Evolutionary conservation across 2,329 filamentous ascomycete genomes (phyloP).

Genomic region (Scedosporium boydii): DNA sequence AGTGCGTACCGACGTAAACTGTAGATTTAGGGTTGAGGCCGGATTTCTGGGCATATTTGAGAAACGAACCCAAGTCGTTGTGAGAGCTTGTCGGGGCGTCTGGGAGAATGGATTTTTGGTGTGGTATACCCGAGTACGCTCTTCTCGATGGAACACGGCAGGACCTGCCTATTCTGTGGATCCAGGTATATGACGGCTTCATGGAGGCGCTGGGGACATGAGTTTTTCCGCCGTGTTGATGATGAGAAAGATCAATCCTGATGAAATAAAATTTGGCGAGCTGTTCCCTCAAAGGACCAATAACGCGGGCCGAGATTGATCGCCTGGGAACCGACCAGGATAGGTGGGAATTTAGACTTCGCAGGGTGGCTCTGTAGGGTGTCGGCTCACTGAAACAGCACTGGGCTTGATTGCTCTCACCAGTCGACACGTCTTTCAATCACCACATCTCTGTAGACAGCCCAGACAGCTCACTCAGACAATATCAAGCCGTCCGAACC

Average conservation of each 20-base stretch:
- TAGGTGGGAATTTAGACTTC: not conserved
- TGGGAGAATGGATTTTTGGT: constrained; percentile 17
- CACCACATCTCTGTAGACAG: not conserved
- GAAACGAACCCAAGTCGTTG: constrained; percentile 53
- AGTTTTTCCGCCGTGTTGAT: not conserved
- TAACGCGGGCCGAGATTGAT: not conserved
- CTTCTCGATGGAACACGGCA: not conserved
- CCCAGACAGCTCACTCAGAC: not conserved
- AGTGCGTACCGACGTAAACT: constrained; percentile 63
- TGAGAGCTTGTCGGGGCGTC: constrained; percentile 42
- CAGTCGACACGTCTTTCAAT: too few relatives aligned
- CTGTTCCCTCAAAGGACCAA: not conserved
- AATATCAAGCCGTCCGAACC: constrained; percentile 1
- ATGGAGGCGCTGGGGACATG: not conserved
- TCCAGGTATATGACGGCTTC: not conserved
- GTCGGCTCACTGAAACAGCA: too few relatives aligned
- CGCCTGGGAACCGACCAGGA: not conserved
- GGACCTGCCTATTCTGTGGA: not conserved
- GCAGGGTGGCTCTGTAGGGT: not conserved
- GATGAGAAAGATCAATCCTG: not conserved
- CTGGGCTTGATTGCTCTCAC: too few relatives aligned
- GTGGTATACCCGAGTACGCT: not conserved
- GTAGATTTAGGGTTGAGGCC: constrained; percentile 46
- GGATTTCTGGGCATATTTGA: constrained; percentile 49
- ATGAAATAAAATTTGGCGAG: not conserved